Conservation (phyloP, 306 rosid species). For the Prunus armeniaca region DNA sequence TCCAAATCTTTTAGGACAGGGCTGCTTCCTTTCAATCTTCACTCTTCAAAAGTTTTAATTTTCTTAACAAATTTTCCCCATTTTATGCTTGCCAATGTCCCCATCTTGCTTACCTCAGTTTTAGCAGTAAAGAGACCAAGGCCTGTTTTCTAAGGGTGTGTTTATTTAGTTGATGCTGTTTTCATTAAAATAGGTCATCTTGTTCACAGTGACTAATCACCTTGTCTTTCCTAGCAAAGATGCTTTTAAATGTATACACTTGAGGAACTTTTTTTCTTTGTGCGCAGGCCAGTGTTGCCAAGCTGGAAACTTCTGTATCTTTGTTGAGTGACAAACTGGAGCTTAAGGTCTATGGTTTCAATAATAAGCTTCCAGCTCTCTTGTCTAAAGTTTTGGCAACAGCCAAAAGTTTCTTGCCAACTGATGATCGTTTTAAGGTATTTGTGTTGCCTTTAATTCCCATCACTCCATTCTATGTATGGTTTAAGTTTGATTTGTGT, state of each 20-base stretch:
- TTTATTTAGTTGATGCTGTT: neutral
- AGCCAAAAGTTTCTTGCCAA: conserved; percentile 68
- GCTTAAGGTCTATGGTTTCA: conserved; percentile 89
- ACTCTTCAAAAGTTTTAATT: neutral
- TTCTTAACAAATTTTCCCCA: neutral
- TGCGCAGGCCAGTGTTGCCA: conserved; percentile 86
- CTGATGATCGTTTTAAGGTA: conserved; percentile 75
- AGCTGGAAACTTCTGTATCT: conserved; percentile 88
- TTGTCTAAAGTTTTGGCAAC: conserved; percentile 58
- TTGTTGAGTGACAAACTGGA: conserved; percentile 71
- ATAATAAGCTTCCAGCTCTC: conserved; percentile 78
- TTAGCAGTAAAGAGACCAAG: neutral
- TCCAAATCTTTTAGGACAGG: neutral
- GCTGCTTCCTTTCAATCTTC: neutral
- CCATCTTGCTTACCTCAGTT: neutral
- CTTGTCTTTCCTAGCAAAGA: neutral
- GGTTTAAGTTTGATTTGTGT: neutral
- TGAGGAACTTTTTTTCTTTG: neutral
- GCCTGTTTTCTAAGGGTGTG: neutral
- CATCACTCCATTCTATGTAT: neutral
- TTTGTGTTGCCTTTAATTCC: conserved; percentile 15
- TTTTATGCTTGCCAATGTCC: neutral
- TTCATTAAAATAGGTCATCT: neutral
- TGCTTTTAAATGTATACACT: neutral
- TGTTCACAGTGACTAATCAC: neutral